Evolutionary conservation across 2,329 filamentous ascomycete genomes (phyloP), one percentile per base, ranked within the genome.

Genomic region (Arachnopeziza araneosa): DNA sequence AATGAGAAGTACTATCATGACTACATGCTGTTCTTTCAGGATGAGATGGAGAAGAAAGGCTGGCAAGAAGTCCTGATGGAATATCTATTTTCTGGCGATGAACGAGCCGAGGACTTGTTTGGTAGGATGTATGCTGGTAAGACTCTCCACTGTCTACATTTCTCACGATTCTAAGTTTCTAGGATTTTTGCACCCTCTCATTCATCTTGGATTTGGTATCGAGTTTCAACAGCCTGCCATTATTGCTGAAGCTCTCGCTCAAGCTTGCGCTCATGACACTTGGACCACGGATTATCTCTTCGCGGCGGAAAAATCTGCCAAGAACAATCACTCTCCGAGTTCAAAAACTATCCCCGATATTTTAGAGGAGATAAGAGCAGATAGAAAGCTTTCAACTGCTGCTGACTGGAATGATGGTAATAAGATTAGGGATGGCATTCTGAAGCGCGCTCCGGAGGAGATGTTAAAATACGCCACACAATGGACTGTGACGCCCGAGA

Each of bases 201-300:
- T 96, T 63, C 91, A 96, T 71, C 80, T 96, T 22, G 89, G 91
- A 54, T 96, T 91, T 70, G 92, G 89, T 4, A 71, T 96, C 44
- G 91, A 96, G 71, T 96, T 91, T 77, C 73, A 81, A 10, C 91
- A 96, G 70, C 90, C 90, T 1, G 89, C 89, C 48, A 85, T 96
- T 61, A 80, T 96, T 26, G 90, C 91, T 6, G 84, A 93, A 75
- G 91, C 79, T 0, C 82, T 96, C 21, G 90, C 92, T 0, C 87
- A 96, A 75, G 80, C 88, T 1, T 84, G 88, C 8, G 83, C 91
- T 1, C 90, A 96, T 69, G 75, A 79, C 7, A 75, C 80, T 51
- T 81, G 81, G 73, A 77, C 88, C 1, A 76, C 74, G 1, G 64
- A 72, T 0, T 83, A 87, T 62, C 77, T 95, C 26, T 63, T 79